Evolutionary conservation across 805 yeast species (phyloP).

Genomic region (Scheffersomyces ergatensis): DNA sequence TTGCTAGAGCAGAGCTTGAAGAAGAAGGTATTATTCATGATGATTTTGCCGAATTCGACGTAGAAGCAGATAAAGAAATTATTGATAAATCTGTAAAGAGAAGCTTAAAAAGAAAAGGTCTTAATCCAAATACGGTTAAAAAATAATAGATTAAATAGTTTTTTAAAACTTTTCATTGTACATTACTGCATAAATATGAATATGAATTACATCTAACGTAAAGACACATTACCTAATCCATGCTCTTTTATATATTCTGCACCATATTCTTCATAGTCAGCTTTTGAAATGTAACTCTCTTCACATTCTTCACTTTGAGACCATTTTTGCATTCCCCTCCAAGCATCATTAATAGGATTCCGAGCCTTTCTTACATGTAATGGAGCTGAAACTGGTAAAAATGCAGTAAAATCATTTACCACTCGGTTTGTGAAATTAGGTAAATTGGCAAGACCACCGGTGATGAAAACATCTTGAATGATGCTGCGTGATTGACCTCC

Average conservation of each 20-base stretch:
- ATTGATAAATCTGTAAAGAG: slow-evolving; percentile 68
- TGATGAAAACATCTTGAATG: slow-evolving; percentile 67
- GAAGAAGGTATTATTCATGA: slow-evolving; percentile 80
- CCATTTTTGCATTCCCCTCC: slow-evolving; percentile 94
- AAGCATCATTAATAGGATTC: slow-evolving; percentile 76
- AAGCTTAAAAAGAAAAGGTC: slow-evolving; percentile 66
- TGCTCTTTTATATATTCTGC: slow-evolving; percentile 87
- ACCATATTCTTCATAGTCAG: slow-evolving; percentile 87
- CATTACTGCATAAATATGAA: slow-evolving; percentile 1
- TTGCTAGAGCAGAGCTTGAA: slow-evolving; percentile 78
- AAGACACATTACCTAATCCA: slow-evolving; percentile 62
- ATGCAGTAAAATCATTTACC: slow-evolving; percentile 61
- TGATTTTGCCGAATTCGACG: slow-evolving; percentile 82
- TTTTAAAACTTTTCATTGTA: not conserved
- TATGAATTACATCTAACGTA: slow-evolving; percentile 11
- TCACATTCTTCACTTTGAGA: slow-evolving; percentile 42
- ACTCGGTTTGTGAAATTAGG: slow-evolving; percentile 68
- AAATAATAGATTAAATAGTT: slow-evolving; percentile 7
- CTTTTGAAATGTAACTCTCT: slow-evolving; percentile 53
- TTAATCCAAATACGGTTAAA: slow-evolving; percentile 58
- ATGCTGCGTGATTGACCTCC: slow-evolving; percentile 52
- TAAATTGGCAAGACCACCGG: slow-evolving; percentile 80
- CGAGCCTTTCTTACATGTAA: slow-evolving; percentile 60
- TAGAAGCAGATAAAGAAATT: slow-evolving; percentile 69
- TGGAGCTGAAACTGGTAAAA: slow-evolving; percentile 67